phyloP scores from a whole-genome alignment of 768 basidiomycete species.

The Rhodotorula sphaerocarpa region DNA sequence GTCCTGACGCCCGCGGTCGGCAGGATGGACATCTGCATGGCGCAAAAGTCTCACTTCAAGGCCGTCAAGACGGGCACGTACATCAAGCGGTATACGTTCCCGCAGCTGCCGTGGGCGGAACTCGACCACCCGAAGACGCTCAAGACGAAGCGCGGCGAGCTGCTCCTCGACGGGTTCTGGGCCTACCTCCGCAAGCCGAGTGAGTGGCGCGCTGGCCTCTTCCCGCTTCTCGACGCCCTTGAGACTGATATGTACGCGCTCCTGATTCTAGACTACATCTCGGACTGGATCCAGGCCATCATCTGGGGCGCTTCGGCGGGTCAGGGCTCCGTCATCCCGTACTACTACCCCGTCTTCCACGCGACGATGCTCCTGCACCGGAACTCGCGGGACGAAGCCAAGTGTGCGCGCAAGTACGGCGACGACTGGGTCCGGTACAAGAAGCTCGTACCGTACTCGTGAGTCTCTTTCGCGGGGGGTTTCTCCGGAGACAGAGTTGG shows the following conservation, averaged over 20 bases:
- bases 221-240: neutral
- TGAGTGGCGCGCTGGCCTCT: no score
- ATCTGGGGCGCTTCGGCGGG: slow-evolving; percentile 36
- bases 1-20: neutral
- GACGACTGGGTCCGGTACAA: slow-evolving; percentile 37
- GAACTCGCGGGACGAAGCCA: slow-evolving; percentile 72
- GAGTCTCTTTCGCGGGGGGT: neutral
- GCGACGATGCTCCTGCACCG: slow-evolving; percentile 84
- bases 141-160: slow-evolving; percentile 85
- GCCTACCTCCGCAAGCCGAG: slow-evolving; percentile 77
- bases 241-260: no score
- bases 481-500: no score
- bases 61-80: slow-evolving; percentile 60
- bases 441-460: slow-evolving; percentile 31
- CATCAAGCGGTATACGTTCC: slow-evolving; percentile 71
- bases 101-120: slow-evolving; percentile 73
- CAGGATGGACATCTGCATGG: slow-evolving; percentile 90
- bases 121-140: slow-evolving; percentile 82
- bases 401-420: slow-evolving; percentile 39
- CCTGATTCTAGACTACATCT: slow-evolving; percentile 70
- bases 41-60: slow-evolving; percentile 95
- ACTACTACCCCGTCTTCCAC: slow-evolving; percentile 96
- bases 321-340: slow-evolving; percentile 55
- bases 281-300: slow-evolving; percentile 53
- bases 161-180: slow-evolving; percentile 93